phyloP scores from a whole-genome alignment of 164 flowering plant genomes.

The Dillenia turbinata region DNA sequence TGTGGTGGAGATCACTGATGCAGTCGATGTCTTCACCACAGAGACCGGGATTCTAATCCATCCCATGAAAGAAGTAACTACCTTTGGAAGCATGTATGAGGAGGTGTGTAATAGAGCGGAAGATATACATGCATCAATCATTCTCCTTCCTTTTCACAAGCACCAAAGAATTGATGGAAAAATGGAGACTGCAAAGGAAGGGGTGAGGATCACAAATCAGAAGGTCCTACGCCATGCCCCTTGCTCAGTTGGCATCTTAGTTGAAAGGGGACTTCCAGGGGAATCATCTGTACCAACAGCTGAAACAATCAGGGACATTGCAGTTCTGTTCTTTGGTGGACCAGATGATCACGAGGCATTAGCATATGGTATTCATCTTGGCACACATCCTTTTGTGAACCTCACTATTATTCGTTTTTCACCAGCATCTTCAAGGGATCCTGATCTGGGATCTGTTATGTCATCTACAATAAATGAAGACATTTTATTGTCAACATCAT shows the following conservation, averaged over 20 bases:
- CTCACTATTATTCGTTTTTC: slow-evolving; percentile 52
- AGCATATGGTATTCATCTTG: slow-evolving; percentile 40
- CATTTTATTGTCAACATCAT: slow-evolving; percentile 29
- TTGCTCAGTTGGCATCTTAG: slow-evolving; percentile 57
- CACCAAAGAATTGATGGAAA: slow-evolving; percentile 69
- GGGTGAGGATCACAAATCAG: slow-evolving; percentile 50
- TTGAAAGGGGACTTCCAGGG: slow-evolving; percentile 42
- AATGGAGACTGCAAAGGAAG: slow-evolving; percentile 56
- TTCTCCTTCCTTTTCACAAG: slow-evolving; percentile 72
- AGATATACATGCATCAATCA: slow-evolving; percentile 45
- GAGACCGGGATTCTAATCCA: slow-evolving; percentile 37
- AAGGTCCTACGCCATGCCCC: slow-evolving; percentile 58
- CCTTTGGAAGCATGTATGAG: slow-evolving; percentile 37
- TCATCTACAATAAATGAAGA: slow-evolving; percentile 15
- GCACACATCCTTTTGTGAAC: slow-evolving; percentile 31
- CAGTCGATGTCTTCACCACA: slow-evolving; percentile 39
- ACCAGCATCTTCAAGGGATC: slow-evolving; percentile 5
- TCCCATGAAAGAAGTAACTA: slow-evolving; percentile 40
- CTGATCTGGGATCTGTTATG: slow-evolving; percentile 6
- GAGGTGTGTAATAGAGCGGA: slow-evolving; percentile 55
- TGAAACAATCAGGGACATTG: slow-evolving; percentile 13
- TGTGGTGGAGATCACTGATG: slow-evolving; percentile 46
- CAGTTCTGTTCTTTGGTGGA: slow-evolving; percentile 61
- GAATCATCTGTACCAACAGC: slow-evolving; percentile 1
- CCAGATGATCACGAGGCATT: slow-evolving; percentile 74